A percentile compares a stretch with the other conserved stretches of the same genome.
phyloP scores from a whole-genome alignment of 2,329 filamentous ascomycete genomes.

The Tolypocladium tropicale region DNA sequence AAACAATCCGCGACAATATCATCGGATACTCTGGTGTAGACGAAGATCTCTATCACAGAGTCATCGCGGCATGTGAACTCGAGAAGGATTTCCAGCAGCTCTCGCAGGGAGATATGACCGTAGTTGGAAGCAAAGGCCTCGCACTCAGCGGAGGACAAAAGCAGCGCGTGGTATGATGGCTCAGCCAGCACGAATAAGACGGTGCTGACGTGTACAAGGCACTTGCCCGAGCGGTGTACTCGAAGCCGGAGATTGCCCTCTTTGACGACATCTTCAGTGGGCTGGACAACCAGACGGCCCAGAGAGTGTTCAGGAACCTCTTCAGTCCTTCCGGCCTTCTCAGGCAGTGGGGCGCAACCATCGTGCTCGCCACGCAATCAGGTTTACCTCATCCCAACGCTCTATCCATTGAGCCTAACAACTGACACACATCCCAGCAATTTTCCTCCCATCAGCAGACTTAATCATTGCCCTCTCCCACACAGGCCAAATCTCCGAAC shows the following conservation, averaged over 20 bases:
- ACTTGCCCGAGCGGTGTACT: background rate
- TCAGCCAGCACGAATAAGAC: background rate
- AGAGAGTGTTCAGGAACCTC: background rate
- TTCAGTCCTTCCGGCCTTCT: background rate
- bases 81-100: slow-evolving; percentile 21
- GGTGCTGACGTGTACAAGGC: background rate
- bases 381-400: background rate
- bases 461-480: background rate
- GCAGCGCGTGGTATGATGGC: slow-evolving; percentile 24
- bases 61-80: slow-evolving; percentile 20
- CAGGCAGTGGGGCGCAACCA: background rate
- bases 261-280: background rate
- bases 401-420: too few relatives aligned
- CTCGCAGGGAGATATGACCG: slow-evolving; percentile 23
- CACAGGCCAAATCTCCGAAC: background rate
- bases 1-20: slow-evolving; percentile 23
- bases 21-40: slow-evolving; percentile 18
- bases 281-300: background rate
- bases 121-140: slow-evolving; percentile 33
- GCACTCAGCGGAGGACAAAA: slow-evolving; percentile 36
- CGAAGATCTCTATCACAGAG: slow-evolving; percentile 11
- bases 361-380: background rate
- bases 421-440: background rate
- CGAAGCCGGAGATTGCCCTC: background rate
- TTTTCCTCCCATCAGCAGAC: background rate